Evolutionary conservation across 768 basidiomycete species (phyloP).

Genomic region (Mycena rosella): DNA sequence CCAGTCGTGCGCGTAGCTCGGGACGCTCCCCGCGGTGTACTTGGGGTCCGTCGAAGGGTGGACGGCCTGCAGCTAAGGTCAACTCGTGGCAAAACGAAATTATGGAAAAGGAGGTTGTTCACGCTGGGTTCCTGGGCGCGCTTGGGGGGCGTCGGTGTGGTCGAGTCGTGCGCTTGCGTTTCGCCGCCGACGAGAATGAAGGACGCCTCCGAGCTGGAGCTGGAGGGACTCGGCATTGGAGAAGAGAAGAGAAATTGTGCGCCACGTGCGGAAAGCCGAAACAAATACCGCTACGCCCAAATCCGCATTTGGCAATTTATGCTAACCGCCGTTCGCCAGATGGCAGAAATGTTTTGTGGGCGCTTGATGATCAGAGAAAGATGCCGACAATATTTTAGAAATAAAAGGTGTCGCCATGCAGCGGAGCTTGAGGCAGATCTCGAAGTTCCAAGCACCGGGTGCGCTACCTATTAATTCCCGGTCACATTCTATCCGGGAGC

Average conservation of each 20-base stretch:
- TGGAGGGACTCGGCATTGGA: slow-evolving; percentile 43
- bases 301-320: slow-evolving; percentile 9
- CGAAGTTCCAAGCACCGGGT: no score
- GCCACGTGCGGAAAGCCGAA: neutral
- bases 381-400: no score
- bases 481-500: no score
- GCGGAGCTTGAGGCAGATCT: no score
- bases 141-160: neutral
- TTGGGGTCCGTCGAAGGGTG: slow-evolving; percentile 63
- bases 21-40: slow-evolving; percentile 61
- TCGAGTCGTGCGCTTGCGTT: neutral
- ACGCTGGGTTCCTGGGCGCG: slow-evolving; percentile 8
- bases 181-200: slow-evolving; percentile 60
- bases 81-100: slow-evolving; percentile 1
- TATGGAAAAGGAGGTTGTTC: neutral
- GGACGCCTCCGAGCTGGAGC: slow-evolving; percentile 57
- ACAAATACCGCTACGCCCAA: slow-evolving; percentile 10
- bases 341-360: no score
- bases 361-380: no score
- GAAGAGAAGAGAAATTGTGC: neutral
- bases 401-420: no score
- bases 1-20: slow-evolving; percentile 83
- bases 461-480: no score
- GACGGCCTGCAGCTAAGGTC: slow-evolving; percentile 17
- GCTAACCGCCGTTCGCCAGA: no score